Base-by-base conservation (phyloP, 768 basidiomycete species). In the Auriscalpium orientale region DNA sequence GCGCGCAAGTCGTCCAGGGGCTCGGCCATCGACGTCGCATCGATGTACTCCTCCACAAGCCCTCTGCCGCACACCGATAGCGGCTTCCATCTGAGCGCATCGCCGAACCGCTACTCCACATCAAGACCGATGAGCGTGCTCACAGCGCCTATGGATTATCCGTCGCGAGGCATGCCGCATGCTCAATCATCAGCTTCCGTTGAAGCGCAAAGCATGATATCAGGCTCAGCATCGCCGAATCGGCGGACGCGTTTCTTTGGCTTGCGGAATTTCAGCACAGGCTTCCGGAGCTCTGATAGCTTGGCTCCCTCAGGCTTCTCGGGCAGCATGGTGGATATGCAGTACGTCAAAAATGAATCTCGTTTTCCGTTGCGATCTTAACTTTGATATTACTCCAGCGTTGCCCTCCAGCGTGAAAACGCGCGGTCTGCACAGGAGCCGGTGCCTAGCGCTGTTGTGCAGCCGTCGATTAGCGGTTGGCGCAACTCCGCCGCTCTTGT, bases 241-340 rank as follows among this genome's bases (percentile, higher is more conserved):
- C 74, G 85, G 58, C 79, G 85, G 33, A 81, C 84, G 3, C 80
- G 84, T 53, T 92, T 93, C 78, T 88, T 92, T 62, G 87, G 85
- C 8, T 79, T 85, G 66, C 83, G 76, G 68, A 87, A 87, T 62
- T 73, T 87, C 46, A 84, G 82, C 56, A 71, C 81, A 20, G 84
- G 84, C 12, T 89, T 85, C 83, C 76, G 80, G 61, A 91, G 89
- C 66, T 87, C 86, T 64, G 87, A 90, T 56, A 91, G 89, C 67
- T 72, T 93, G 40, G 86, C 89, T 1, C 78, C 80, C n/a, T 89
- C 89, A 33, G 88, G 86, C 8, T 78, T 87, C 66, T 86, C 87
- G 3, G 91, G 91, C 53, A 93, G 91, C 64, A 91, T 93, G 89
- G 72, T 92, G 61, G 88, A 92, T 68, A 92, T 93, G 91, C 91